Percentiles rank a stretch among this genome's conserved stretches.
These are phyloP conservation scores for Paxillus involutus DNA, from an alignment of 768 basidiomycete genomes.

Conservation along the genomic window DNA sequence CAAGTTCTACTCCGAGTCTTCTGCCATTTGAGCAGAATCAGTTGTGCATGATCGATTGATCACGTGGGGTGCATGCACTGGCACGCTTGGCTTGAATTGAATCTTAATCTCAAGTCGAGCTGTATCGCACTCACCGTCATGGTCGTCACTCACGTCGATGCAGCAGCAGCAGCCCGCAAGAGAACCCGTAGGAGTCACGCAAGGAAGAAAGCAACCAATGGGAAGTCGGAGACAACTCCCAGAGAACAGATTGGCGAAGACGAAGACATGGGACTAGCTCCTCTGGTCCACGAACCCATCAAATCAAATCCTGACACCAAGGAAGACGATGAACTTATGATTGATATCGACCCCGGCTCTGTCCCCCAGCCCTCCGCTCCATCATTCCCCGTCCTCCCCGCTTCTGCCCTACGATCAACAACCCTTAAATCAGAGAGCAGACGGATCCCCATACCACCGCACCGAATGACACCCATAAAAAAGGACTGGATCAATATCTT, in stretches of 20 bases:
- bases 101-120: not conserved
- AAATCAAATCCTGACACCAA: slow-evolving; percentile 15
- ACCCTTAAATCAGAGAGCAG: slow-evolving; percentile 79
- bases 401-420: slow-evolving; percentile 51
- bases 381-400: slow-evolving; percentile 67
- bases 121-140: slow-evolving; percentile 22
- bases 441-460: slow-evolving; percentile 89
- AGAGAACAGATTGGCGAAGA: slow-evolving; percentile 23
- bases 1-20: no score
- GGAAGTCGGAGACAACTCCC: slow-evolving; percentile 8
- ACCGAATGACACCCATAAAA: slow-evolving; percentile 96
- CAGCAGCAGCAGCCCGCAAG: slow-evolving; percentile 32
- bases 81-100: no score
- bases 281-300: slow-evolving; percentile 7
- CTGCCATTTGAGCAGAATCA: no score
- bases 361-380: slow-evolving; percentile 54
- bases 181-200: slow-evolving; percentile 45
- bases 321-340: slow-evolving; percentile 63
- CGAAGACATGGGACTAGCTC: slow-evolving; percentile 29
- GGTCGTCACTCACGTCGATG: slow-evolving; percentile 41
- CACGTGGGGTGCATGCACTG: no score
- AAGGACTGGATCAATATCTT: slow-evolving; percentile 97
- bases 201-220: slow-evolving; percentile 36
- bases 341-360: slow-evolving; percentile 49
- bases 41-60: no score